These are phyloP conservation scores for Skeletonema potamos DNA, from an alignment of 108 stramenopile genomes.

Conservation along the genomic window DNA sequence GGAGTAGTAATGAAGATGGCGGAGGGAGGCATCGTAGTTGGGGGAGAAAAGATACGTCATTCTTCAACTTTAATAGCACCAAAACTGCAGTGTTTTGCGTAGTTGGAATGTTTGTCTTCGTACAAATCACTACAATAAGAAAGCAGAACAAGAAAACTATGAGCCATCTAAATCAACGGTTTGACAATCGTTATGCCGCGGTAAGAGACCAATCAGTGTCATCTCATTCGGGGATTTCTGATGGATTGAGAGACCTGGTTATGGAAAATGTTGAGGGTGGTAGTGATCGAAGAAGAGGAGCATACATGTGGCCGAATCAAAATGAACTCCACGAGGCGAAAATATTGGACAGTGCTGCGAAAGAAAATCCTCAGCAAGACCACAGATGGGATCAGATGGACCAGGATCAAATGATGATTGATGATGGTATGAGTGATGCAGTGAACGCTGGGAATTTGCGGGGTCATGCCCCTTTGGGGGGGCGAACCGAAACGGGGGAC, in stretches of 20 bases:
- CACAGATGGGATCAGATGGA: constrained; percentile 2
- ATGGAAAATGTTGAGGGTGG: constrained; percentile 11
- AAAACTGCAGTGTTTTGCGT: neutral
- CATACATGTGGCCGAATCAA: neutral
- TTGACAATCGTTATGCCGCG: neutral
- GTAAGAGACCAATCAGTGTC: neutral
- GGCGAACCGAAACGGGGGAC: neutral
- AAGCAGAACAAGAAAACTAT: neutral
- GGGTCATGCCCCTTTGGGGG: neutral
- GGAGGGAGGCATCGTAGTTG: neutral
- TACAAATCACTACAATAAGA: neutral
- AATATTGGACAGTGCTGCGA: neutral
- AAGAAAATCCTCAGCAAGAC: neutral
- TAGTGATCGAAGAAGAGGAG: neutral
- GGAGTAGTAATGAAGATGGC: constrained; percentile 4
- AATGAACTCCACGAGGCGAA: too few species aligned
- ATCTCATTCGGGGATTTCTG: neutral
- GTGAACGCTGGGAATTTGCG: constrained; percentile 3
- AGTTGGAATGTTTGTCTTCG: neutral
- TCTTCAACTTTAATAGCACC: neutral
- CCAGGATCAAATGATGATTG: constrained; percentile 13
- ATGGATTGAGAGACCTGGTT: constrained; percentile 1
- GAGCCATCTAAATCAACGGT: neutral
- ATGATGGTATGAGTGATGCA: neutral
- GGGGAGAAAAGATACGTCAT: neutral